Evolutionary conservation across 1,284 basidiomycete genomes (phyloP), one percentile per base, ranked within the genome.

Genomic region (Melampsora larici-populina): DNA sequence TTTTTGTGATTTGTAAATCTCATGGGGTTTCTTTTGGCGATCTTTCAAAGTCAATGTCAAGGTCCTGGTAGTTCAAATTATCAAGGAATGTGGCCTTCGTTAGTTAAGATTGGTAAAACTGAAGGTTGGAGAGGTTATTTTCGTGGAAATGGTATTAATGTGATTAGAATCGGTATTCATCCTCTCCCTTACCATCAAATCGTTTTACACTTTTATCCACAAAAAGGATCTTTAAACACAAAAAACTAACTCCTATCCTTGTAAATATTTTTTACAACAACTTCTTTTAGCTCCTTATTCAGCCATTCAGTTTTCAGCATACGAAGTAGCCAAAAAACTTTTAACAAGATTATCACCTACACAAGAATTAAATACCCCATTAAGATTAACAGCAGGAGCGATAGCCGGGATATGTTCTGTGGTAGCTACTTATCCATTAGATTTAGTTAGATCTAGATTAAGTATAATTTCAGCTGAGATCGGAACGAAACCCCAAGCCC

Each of bases 61-160:
- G 81, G 81, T 17, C 83, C 51, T 18, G 55, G 43, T 21, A 33
- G 48, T n/a, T 13, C 43, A 13, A 68, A 49, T 31, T 69, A 76
- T 48, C 73, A 69, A 46, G 73, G 58, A 69, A 78, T 62, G 81
- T 80, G 72, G 72, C 64, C 43, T 5, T 74, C 72, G 0, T 29
- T 74, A 11, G 36, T 74, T 3, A 88, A 93, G 78, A 97, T 97
- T 90, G 96, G 92, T 91, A 86, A 87, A 80, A 93, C 96, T 83
- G 95, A 97, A 84, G 95, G 94, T 1, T 91, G 94, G 84, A 88
- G 86, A 81, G 95, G 95, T 2, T 94, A 90, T 84, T 95, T 97
- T 93, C 88, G 93, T 70, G 87, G 87, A 13, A 87, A 87, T 79
- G 94, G 93, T 18, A 92, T 96, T 83, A 97, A 97, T 84, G 96